phyloP scores from a whole-genome alignment of 176 grass and related monocot species.

The Musa beccarii region DNA sequence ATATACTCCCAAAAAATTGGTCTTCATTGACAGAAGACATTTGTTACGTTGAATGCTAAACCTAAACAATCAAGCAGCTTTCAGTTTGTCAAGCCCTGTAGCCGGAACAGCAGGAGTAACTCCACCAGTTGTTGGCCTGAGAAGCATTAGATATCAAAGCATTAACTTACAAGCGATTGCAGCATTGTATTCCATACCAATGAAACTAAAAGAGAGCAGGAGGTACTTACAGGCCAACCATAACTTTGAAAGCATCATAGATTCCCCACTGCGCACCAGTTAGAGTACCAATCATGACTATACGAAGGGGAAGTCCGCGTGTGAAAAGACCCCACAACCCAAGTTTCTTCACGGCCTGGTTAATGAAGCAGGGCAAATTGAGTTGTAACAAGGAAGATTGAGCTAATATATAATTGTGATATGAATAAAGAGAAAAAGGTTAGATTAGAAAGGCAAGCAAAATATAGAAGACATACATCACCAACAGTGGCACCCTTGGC shows the following conservation, averaged over 20 bases:
- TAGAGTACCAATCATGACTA: constrained; percentile 4
- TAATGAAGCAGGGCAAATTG: neutral
- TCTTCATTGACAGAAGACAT: constrained; percentile 20
- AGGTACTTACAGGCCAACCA: constrained; percentile 12
- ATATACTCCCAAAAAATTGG: too few relatives aligned
- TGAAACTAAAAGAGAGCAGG: neutral
- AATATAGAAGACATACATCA: neutral
- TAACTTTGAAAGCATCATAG: constrained; percentile 12
- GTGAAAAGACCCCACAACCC: constrained; percentile 9
- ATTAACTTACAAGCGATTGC: neutral
- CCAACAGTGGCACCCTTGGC: constrained; percentile 7
- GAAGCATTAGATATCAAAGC: constrained; percentile 5
- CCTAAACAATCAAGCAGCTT: constrained; percentile 18
- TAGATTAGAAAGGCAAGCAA: neutral
- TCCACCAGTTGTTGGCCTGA: constrained; percentile 86
- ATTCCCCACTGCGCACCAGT: constrained; percentile 9
- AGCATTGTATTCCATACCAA: neutral
- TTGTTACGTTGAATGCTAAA: constrained; percentile 13
- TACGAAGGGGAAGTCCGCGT: neutral
- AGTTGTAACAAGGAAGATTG: neutral
- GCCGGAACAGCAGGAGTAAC: constrained; percentile 41
- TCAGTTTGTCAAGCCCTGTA: constrained; percentile 19
- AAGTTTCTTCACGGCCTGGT: constrained; percentile 5
- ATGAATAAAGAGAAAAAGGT: neutral
- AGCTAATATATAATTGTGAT: neutral